Base-by-base conservation (phyloP, 2,329 filamentous ascomycete genomes). In the Fusarium pilosicola region DNA sequence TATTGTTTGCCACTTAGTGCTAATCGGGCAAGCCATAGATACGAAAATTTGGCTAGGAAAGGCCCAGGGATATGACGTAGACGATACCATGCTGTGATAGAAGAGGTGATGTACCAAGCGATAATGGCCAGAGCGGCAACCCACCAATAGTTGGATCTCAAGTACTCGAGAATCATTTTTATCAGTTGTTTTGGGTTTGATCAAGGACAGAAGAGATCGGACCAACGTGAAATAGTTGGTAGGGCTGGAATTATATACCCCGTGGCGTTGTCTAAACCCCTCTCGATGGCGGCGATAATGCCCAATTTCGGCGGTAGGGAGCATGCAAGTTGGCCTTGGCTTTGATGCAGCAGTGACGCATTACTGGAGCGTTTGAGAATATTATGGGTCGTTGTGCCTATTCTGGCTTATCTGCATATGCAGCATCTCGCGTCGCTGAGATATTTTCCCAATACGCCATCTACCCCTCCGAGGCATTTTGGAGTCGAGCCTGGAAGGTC, bases 401-500 rank as follows among this genome's bases (percentile, higher is more conserved):
- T 36, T 52, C 36, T 54, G 32, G 48, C 18, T 36, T 30, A 24
- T 44, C 58, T 55, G 36, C 46, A n/a, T 55, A 30, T 13, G 30
- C 38, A 36, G 6, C 0, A 7, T 28, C 32, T 26, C 18, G 15
- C 6, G 28, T 15, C 22, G 8, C 12, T 18, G 28, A 32, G 48
- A 7, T 24, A 32, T 24, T 51, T 51, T 36, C 0, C 34, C 5
- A 36, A 2, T 18, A 3, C 15, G 15, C 15, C 17, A 51, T 32
- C 28, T 51, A 51, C 58, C 26, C 51, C 32, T 62, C 60, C 60
- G 46, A 24, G 32, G 39, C 48, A 55, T 44, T 36, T 15, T 36
- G 34, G 18, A 36, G 1, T 2, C 5, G 6, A 15, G 22, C 6
- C 41, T 22, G 1, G 6, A 57, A 38, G 6, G 18, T 8, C 32